Evolutionary conservation across 169 alveolate species (phyloP).

Genomic region (Cytauxzoon felis): DNA sequence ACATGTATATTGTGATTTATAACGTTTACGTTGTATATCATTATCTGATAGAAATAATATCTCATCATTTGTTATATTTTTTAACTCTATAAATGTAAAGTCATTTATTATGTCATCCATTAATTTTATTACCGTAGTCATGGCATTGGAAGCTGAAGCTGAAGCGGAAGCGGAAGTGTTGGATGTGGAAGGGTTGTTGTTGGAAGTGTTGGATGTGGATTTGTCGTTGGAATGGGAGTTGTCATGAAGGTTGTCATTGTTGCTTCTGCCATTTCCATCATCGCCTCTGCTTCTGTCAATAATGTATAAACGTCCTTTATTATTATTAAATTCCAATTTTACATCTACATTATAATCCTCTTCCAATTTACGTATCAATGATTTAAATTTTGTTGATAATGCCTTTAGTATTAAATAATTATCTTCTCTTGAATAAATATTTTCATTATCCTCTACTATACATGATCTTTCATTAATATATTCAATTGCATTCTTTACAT

Average conservation of each 20-base stretch:
- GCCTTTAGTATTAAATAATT: conserved; percentile 46
- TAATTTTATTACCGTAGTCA: not conserved
- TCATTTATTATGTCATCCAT: not conserved
- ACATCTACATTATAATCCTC: conserved; percentile 35
- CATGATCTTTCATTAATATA: conserved; percentile 18
- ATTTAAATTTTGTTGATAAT: conserved; percentile 29
- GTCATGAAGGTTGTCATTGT: too few species aligned
- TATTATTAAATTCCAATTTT: conserved; percentile 30
- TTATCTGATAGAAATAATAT: conserved; percentile 3
- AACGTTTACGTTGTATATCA: conserved; percentile 3
- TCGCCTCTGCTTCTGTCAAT: too few species aligned
- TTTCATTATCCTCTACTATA: not conserved
- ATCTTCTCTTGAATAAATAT: not conserved
- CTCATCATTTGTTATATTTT: conserved; percentile 3
- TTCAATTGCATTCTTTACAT: conserved; percentile 26
- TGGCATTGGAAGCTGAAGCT: not conserved
- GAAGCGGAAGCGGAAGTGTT: conserved; percentile 1
- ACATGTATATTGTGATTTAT: conserved; percentile 10
- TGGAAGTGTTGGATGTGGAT: too few species aligned
- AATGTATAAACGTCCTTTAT: too few species aligned
- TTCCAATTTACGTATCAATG: conserved; percentile 34
- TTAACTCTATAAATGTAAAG: conserved; percentile 3
- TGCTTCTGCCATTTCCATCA: conserved; percentile 15
- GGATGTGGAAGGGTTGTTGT: too few species aligned
- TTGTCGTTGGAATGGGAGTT: too few species aligned